A percentile compares a stretch with the other conserved stretches of the same genome.
Evolutionary conservation across 2,329 filamentous ascomycete genomes (phyloP).

Genomic region (Phialophora chinensis): DNA sequence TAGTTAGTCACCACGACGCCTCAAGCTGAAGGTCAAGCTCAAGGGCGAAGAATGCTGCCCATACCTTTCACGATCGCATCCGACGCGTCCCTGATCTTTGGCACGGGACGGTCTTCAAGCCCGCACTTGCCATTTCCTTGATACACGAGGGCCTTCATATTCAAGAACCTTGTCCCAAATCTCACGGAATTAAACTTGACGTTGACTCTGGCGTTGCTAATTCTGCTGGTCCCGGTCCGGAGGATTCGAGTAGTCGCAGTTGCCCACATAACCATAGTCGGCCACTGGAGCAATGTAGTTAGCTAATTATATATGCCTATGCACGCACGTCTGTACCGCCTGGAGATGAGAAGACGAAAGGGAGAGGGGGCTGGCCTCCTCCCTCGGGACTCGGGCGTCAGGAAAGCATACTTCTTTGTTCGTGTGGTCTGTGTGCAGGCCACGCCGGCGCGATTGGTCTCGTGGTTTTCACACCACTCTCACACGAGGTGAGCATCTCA

Average conservation of each 20-base stretch:
- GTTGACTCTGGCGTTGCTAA: background rate
- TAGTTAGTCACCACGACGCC: background rate
- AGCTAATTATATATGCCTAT: background rate
- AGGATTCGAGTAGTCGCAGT: background rate
- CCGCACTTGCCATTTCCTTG: conserved; percentile 44
- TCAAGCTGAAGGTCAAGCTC: background rate
- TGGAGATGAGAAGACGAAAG: background rate
- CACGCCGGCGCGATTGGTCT: conserved; percentile 3
- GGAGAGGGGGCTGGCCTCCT: no score
- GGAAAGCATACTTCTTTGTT: background rate
- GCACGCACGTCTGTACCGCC: no score
- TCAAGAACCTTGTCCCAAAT: background rate
- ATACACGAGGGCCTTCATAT: conserved; percentile 59
- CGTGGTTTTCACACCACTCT: conserved; percentile 4
- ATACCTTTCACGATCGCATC: conserved; percentile 56
- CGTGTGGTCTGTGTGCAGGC: background rate
- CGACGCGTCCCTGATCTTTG: conserved; percentile 49
- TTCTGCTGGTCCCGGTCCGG: background rate
- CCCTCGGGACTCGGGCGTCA: conserved; percentile 9
- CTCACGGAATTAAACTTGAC: background rate
- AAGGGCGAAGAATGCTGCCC: background rate
- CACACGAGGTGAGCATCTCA: background rate
- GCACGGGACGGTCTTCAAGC: conserved; percentile 52
- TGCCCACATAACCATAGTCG: background rate
- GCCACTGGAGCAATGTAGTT: background rate